Evolutionary conservation across 331 rosid species (phyloP).

Genomic region (Rosa hybrid): DNA sequence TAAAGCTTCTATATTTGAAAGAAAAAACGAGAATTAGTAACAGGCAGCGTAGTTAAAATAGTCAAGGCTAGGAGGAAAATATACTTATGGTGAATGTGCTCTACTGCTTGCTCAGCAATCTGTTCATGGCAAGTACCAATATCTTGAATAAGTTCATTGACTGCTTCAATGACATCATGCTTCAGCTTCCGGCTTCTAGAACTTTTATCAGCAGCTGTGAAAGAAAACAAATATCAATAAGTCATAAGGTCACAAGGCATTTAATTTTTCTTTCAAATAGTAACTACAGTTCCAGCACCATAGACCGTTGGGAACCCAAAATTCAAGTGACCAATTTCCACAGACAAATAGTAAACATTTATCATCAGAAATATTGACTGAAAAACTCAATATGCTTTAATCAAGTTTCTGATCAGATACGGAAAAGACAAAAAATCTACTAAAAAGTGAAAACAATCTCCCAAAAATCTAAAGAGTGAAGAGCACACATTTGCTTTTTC

Average conservation of each 20-base stretch:
- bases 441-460: not conserved
- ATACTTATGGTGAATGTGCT: conserved; percentile 98
- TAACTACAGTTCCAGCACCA: conserved; percentile 16
- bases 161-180: conserved; percentile 97
- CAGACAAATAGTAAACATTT: conserved; percentile 5
- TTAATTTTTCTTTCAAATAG: conserved; percentile 22
- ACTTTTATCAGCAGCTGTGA: conserved; percentile 85
- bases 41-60: not conserved
- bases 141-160: conserved; percentile 94
- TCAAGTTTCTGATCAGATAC: not conserved
- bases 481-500: conserved; percentile 80
- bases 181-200: conserved; percentile 76
- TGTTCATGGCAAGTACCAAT: conserved; percentile 79
- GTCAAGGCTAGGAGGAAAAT: conserved; percentile 7
- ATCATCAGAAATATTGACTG: not conserved
- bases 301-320: not conserved
- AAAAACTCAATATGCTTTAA: not conserved
- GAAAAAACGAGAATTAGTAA: not conserved
- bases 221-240: conserved; percentile 21
- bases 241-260: not conserved
- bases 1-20: not conserved
- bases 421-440: not conserved
- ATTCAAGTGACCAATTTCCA: conserved; percentile 6
- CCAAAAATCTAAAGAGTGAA: conserved; percentile 4
- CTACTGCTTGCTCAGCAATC: conserved; percentile 98